Evolutionary conservation across 768 basidiomycete species (phyloP), one percentile per base, ranked within the genome.

Genomic region (Leucogyrophana mollusca): DNA sequence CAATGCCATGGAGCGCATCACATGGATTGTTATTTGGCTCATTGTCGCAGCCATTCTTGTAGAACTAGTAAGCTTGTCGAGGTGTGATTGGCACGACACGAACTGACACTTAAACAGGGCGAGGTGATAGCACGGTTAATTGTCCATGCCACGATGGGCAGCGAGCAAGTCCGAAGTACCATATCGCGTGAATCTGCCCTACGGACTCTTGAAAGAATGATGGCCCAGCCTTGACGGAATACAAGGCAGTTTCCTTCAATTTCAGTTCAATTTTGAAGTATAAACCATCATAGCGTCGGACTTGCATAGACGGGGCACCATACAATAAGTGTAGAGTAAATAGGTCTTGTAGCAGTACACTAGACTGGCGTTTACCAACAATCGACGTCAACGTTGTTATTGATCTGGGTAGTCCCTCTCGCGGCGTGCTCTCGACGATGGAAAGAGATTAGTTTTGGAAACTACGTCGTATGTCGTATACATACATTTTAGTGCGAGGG

Each of bases 31-130:
- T 37, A 85, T 85, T 55, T 83, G 81, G 89, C 73, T 96, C 21
- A 96, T 96, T 56, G 83, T 92, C 17, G 83, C 85, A 2, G 92
- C 92, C 17, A 87, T 87, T 61, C 63, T 95, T n/a, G 92, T 95
- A 9, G 93, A 93, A 68, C 64, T 87, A 50, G 90, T 87, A 56
- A 24, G 80, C 73, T 13, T 41, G 25, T 9, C 3, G 18, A n/a
- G 4, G 0, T 7, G 18, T 13, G 18, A 2, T 18, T 27, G 16
- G 9, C 9, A 10, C n/a, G 23, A 8, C n/a, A 9, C 20, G 11
- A n/a, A 42, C n/a, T 6, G 24, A 18, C 11, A 37, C 6, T 1
- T 41, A 21, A 53, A 7, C 56, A 89, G 87, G 88, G 87, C n/a
- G 89, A 93, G 59, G 82, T 93, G 6, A 58, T 90, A 33, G 90